These are phyloP conservation scores for Solanum piurae DNA, from an alignment of 257 asterid species.

Conservation along the genomic window DNA sequence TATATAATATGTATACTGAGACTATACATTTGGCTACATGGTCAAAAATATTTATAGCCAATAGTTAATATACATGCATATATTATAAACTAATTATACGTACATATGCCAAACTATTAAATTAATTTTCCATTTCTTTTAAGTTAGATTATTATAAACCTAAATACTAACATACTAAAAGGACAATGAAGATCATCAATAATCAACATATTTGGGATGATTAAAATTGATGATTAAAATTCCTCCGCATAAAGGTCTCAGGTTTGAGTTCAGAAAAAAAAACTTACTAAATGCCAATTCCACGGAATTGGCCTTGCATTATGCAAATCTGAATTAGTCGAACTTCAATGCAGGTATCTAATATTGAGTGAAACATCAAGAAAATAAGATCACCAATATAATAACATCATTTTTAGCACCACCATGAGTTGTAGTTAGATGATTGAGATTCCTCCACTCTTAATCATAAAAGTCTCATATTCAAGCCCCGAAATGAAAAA, in stretches of 20 bases:
- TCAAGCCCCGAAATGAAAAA: not conserved
- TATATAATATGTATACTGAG: not conserved
- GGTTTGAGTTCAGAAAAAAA: not conserved
- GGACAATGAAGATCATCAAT: not conserved
- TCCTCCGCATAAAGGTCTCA: not conserved
- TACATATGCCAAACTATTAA: not conserved
- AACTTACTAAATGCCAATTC: not conserved
- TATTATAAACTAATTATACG: not conserved
- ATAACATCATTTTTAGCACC: not conserved
- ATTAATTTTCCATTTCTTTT: not conserved
- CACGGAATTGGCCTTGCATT: accelerated
- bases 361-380: not conserved
- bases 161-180: not conserved
- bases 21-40: not conserved
- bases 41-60: not conserved
- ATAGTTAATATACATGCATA: not conserved
- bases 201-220: not conserved
- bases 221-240: not conserved
- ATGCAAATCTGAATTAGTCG: not conserved
- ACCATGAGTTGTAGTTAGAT: not conserved
- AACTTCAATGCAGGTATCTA: not conserved
- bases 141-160: not conserved
- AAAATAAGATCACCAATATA: not conserved
- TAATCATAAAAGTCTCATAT: not conserved
- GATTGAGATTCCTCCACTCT: not conserved